Evolutionary conservation across 2,329 filamentous ascomycete species (phyloP).

Genomic region (Hirsutella rhossiliensis): DNA sequence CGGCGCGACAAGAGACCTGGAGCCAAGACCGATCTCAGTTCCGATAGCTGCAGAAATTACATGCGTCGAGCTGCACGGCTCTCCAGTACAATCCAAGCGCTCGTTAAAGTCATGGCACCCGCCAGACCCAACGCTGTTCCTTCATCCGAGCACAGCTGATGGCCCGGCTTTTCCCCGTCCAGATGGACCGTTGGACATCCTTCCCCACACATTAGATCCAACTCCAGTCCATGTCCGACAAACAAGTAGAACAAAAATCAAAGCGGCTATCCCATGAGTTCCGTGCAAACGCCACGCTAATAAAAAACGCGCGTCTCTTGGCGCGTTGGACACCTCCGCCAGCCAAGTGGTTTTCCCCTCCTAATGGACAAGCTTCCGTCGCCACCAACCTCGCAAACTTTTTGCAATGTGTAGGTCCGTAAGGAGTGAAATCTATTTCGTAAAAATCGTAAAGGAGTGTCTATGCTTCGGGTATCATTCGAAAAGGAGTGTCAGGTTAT

Average conservation of each 20-base stretch:
- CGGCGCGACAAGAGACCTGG: no score
- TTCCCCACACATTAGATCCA: not conserved
- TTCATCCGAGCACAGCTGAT: no score
- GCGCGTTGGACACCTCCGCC: not conserved
- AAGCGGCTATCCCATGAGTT: not conserved
- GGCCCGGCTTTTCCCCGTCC: not conserved
- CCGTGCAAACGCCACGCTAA: constrained; percentile 2
- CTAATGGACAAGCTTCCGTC: not conserved
- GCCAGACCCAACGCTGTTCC: no score
- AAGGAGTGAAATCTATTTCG: constrained; percentile 20
- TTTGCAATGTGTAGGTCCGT: constrained; percentile 3
- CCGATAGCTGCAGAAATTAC: no score
- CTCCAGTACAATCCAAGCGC: no score
- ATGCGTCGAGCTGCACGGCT: no score
- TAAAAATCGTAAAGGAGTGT: constrained; percentile 20
- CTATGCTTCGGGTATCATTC: constrained; percentile 11
- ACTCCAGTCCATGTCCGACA: not conserved
- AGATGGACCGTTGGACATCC: not conserved
- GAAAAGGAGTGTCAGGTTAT: not conserved
- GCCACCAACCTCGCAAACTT: constrained; percentile 4
- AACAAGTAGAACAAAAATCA: not conserved
- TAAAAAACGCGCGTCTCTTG: not conserved
- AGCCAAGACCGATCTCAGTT: no score
- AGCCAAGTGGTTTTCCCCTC: not conserved
- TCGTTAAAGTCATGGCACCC: no score